Evolutionary conservation across 495 filamentous ascomycete species (phyloP).

Genomic region (Rusavskia elegans): DNA sequence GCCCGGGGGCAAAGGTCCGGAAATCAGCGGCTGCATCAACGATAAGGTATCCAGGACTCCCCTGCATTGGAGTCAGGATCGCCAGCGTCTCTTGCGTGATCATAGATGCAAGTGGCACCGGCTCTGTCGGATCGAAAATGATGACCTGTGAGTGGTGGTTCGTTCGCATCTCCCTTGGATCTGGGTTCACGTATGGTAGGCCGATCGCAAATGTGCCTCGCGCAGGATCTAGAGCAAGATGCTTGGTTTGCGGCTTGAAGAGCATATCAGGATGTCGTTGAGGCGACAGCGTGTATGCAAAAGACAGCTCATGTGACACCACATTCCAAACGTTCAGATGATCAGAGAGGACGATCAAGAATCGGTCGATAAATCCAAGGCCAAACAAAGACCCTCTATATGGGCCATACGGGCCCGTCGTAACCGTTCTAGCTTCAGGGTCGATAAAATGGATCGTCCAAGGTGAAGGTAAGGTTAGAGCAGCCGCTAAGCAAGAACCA

Average conservation of each 20-base stretch:
- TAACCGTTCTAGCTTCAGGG: constrained; percentile 31
- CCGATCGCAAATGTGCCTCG: constrained; percentile 43
- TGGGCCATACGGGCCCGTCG: constrained; percentile 36
- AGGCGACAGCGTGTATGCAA: constrained; percentile 27
- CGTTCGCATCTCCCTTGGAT: constrained; percentile 6
- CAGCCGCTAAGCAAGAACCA: constrained; percentile 66
- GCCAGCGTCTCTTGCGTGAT: constrained; percentile 17
- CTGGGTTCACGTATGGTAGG: constrained; percentile 19
- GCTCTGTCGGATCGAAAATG: constrained; percentile 35
- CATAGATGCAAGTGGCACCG: constrained; percentile 29
- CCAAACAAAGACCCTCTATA: constrained; percentile 34
- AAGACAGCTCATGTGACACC: constrained; percentile 39
- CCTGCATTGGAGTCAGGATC: no score
- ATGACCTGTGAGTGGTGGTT: constrained; percentile 28
- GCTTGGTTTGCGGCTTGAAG: constrained; percentile 26
- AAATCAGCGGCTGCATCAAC: constrained; percentile 42
- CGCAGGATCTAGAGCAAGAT: constrained; percentile 42
- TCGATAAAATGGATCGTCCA: constrained; percentile 13
- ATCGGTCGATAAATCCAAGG: constrained; percentile 42
- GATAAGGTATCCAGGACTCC: constrained; percentile 21
- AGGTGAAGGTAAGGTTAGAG: constrained; percentile 23
- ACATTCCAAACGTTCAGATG: constrained; percentile 51
- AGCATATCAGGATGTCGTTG: constrained; percentile 14
- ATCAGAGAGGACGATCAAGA: constrained; percentile 45
- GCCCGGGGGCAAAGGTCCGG: constrained; percentile 32